Evolutionary conservation across 2,329 filamentous ascomycete genomes (phyloP).

Genomic region (Penicillium rolfsii): DNA sequence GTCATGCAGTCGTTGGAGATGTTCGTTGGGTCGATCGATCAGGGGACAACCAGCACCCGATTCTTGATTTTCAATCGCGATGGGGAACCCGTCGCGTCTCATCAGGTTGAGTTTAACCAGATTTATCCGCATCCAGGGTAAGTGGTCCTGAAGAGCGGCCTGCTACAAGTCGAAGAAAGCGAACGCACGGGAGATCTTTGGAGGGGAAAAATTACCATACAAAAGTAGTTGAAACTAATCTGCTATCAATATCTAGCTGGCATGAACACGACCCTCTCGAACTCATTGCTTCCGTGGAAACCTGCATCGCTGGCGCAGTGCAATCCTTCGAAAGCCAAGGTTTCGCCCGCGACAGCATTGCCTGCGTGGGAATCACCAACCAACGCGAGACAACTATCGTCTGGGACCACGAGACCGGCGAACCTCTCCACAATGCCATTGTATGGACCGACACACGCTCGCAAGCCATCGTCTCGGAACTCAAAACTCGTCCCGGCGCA

Average conservation of each 20-base stretch:
- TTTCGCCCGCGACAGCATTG: slow-evolving; percentile 67
- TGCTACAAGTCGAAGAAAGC: background rate
- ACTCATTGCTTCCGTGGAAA: slow-evolving; percentile 72
- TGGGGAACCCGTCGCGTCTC: slow-evolving; percentile 76
- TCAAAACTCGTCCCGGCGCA: slow-evolving; percentile 68
- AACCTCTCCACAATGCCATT: slow-evolving; percentile 80
- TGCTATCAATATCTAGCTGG: slow-evolving; percentile 61
- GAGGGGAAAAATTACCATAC: too few relatives aligned
- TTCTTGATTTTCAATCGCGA: slow-evolving; percentile 85
- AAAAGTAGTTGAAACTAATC: too few relatives aligned
- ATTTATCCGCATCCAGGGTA: slow-evolving; percentile 83
- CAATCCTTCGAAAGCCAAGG: slow-evolving; percentile 69
- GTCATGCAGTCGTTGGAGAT: slow-evolving; percentile 32
- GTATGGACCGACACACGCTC: slow-evolving; percentile 90
- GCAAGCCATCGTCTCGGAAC: slow-evolving; percentile 70
- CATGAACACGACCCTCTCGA: slow-evolving; percentile 84
- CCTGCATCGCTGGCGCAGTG: slow-evolving; percentile 75
- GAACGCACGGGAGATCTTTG: background rate
- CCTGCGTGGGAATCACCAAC: slow-evolving; percentile 81
- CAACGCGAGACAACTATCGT: slow-evolving; percentile 87
- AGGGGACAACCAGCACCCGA: slow-evolving; percentile 84
- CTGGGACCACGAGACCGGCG: slow-evolving; percentile 79
- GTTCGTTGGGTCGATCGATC: slow-evolving; percentile 86
- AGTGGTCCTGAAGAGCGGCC: slow-evolving; percentile 36
- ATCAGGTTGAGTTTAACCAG: slow-evolving; percentile 85